A percentile compares a stretch with the other conserved stretches of the same genome.
Evolutionary conservation across 2,329 filamentous ascomycete species (phyloP).

Genomic region (Davidsoniella australis): DNA sequence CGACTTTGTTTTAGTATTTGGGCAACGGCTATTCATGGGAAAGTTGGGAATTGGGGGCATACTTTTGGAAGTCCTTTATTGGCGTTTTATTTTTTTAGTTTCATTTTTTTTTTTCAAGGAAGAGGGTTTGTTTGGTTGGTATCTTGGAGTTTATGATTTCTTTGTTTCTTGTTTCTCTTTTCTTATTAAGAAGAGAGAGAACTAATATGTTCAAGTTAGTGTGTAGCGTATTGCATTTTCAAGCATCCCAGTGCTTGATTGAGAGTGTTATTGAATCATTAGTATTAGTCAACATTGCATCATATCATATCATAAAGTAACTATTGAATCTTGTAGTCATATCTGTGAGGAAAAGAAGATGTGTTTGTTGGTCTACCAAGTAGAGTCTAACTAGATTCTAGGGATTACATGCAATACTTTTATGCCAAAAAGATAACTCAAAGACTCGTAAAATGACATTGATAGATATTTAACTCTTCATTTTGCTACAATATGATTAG

Average conservation of each 20-base stretch:
- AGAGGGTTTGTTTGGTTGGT: slow-evolving; percentile 1
- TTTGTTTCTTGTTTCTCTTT: slow-evolving; percentile 10
- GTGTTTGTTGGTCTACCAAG: too few relatives aligned
- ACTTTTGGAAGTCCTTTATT: neutral
- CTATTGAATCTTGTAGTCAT: too few relatives aligned
- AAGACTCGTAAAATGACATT: too few relatives aligned
- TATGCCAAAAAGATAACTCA: too few relatives aligned
- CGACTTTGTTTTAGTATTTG: neutral
- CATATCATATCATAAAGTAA: too few relatives aligned
- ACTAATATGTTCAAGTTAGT: slow-evolving; percentile 10
- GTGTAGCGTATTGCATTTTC: neutral
- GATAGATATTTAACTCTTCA: too few relatives aligned
- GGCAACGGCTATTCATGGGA: neutral
- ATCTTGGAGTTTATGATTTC: slow-evolving; percentile 3
- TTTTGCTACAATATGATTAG: too few relatives aligned
- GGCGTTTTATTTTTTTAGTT: slow-evolving; percentile 5
- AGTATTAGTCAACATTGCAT: too few relatives aligned
- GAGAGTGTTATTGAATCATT: slow-evolving; percentile 2
- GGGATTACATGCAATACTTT: too few relatives aligned
- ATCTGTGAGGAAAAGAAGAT: too few relatives aligned
- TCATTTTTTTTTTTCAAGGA: neutral
- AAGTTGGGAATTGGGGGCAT: neutral
- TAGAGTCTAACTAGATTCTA: too few relatives aligned
- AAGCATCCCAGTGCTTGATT: neutral
- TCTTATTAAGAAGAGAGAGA: neutral